Conservation (phyloP, 306 rosid genomes). For the Notholithocarpus densiflorus region DNA sequence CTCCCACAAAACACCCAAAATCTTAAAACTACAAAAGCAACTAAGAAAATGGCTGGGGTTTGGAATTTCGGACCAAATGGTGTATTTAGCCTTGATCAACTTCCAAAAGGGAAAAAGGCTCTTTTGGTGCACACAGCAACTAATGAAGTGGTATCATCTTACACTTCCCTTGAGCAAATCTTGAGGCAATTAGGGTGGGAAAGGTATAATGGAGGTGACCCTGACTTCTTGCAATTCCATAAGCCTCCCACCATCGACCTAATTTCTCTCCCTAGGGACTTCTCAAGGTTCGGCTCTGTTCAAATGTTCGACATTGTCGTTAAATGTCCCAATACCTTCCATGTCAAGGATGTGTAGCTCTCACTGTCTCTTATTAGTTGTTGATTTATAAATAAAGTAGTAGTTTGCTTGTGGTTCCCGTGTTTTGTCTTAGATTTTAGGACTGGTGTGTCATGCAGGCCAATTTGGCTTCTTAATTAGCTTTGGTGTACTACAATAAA, state of each 20-base stretch:
- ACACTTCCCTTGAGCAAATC: constrained; percentile 57
- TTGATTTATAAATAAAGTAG: background rate
- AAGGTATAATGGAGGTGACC: constrained; percentile 86
- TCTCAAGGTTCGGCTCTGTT: constrained; percentile 75
- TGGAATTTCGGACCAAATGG: constrained; percentile 73
- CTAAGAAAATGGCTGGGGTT: constrained; percentile 70
- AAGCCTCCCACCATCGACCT: constrained; percentile 82
- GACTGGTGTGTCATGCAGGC: background rate
- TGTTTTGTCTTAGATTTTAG: background rate
- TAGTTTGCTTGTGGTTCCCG: background rate
- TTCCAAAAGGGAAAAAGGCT: too few species aligned
- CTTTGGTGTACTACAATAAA: background rate
- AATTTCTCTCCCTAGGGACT: constrained; percentile 81
- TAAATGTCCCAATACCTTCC: constrained; percentile 84
- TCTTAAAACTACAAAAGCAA: background rate
- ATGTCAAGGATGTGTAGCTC: constrained; percentile 27
- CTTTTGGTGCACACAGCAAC: constrained; percentile 64
- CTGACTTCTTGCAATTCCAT: constrained; percentile 81
- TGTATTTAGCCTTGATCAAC: constrained; percentile 47
- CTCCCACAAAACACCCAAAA: background rate
- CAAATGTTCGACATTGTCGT: constrained; percentile 93
- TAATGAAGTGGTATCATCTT: constrained; percentile 59
- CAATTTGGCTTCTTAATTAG: background rate
- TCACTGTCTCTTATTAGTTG: background rate
- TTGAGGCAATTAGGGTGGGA: constrained; percentile 82